Evolutionary conservation across 2,329 filamentous ascomycete genomes (phyloP).

Genomic region (Scolecobasidium constrictum): DNA sequence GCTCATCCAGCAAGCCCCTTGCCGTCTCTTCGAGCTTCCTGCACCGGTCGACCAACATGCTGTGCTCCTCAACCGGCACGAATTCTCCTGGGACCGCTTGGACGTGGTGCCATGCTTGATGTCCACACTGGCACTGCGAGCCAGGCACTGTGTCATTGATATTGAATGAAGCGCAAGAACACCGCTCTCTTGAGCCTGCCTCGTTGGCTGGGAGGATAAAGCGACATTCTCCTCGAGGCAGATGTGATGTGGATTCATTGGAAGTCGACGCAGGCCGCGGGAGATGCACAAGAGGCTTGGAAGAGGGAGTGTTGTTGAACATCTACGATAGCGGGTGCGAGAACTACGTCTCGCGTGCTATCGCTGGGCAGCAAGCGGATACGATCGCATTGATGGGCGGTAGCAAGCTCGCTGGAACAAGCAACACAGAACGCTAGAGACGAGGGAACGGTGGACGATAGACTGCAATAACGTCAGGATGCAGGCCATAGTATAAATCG

Average conservation of each 20-base stretch:
- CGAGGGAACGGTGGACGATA: background rate
- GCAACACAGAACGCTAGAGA: background rate
- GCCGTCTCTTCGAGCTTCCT: conserved; percentile 19
- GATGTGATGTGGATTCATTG: conserved; percentile 12
- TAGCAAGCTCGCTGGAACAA: background rate
- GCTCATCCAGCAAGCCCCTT: conserved; percentile 7
- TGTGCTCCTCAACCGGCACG: conserved; percentile 25
- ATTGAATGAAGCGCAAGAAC: conserved; percentile 32
- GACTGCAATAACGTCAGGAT: background rate
- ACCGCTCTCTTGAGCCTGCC: conserved; percentile 23
- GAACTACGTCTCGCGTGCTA: background rate
- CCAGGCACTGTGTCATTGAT: conserved; percentile 23
- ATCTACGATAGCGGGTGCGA: conserved; percentile 2
- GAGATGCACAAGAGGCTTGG: conserved; percentile 7
- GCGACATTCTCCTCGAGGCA: conserved; percentile 21
- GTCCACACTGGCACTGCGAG: conserved; percentile 34
- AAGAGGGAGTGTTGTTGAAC: conserved; percentile 5
- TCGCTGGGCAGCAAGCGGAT: background rate
- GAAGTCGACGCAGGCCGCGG: conserved; percentile 14
- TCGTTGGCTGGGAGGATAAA: conserved; percentile 18
- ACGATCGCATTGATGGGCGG: background rate
- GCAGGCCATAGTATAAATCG: background rate
- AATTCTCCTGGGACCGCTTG: conserved; percentile 15
- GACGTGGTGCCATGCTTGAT: conserved; percentile 36
- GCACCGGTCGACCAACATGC: conserved; percentile 22